A percentile compares a stretch with the other conserved stretches of the same genome.
These are phyloP conservation scores for Rubia tinctorum DNA, from an alignment of 305 asterid species.

Conservation along the genomic window DNA sequence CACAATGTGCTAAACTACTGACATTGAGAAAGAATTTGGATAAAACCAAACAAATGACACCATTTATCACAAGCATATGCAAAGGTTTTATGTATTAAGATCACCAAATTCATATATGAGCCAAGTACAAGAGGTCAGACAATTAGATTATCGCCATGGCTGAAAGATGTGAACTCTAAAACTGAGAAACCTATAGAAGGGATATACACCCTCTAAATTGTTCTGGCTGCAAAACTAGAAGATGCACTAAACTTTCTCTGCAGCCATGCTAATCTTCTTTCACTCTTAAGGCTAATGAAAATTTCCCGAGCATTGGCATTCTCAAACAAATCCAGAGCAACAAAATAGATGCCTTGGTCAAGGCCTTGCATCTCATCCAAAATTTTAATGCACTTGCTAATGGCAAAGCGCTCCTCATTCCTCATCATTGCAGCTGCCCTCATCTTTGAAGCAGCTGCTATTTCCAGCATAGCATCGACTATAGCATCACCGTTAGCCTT, in stretches of 20 bases:
- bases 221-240: conserved; percentile 35
- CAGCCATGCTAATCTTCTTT: conserved; percentile 59
- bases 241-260: conserved; percentile 55
- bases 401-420: conserved; percentile 58
- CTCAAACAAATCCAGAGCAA: conserved; percentile 59
- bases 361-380: conserved; percentile 62
- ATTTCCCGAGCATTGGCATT: conserved; percentile 54
- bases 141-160: conserved; percentile 10
- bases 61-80: conserved; percentile 16
- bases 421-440: conserved; percentile 66
- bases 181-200: conserved; percentile 16
- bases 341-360: conserved; percentile 55
- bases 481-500: conserved; percentile 83
- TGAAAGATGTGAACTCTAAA: background rate
- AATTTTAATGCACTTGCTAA: conserved; percentile 60
- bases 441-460: conserved; percentile 74
- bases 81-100: conserved; percentile 11
- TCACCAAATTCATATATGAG: conserved; percentile 24
- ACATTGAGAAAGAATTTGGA: conserved; percentile 6
- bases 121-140: conserved; percentile 24
- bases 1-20: background rate
- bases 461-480: conserved; percentile 75
- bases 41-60: conserved; percentile 5
- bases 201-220: conserved; percentile 15
- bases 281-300: conserved; percentile 48